These are phyloP conservation scores for Pulveroboletus ravenelii DNA, from an alignment of 768 basidiomycete genomes.

Conservation along the genomic window DNA sequence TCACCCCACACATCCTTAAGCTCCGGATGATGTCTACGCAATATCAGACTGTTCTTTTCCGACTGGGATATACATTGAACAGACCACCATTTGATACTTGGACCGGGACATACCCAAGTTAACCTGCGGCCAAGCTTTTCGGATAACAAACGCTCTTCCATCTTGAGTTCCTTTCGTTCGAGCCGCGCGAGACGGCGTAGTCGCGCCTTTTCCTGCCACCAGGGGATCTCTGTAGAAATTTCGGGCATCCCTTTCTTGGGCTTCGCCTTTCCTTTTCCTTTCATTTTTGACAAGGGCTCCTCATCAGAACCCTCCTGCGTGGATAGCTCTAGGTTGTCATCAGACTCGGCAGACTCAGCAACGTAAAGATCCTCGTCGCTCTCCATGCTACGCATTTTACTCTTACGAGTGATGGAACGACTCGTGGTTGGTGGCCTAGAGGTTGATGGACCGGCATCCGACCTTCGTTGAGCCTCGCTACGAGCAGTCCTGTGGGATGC, in stretches of 20 bases:
- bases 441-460: conserved; percentile 29
- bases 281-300: conserved; percentile 26
- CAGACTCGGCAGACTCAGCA: not conserved
- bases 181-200: conserved; percentile 15
- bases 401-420: conserved; percentile 38
- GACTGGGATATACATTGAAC: conserved; percentile 44
- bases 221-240: not conserved
- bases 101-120: conserved; percentile 50
- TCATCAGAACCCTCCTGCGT: conserved; percentile 11
- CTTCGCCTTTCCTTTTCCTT: conserved; percentile 27
- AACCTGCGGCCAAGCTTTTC: conserved; percentile 66
- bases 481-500: conserved; percentile 44
- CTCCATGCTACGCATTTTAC: not conserved
- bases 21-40: conserved; percentile 73
- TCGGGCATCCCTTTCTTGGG: conserved; percentile 12
- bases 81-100: conserved; percentile 3
- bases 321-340: conserved; percentile 10
- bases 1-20: conserved; percentile 86
- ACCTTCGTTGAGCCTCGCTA: conserved; percentile 25
- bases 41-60: conserved; percentile 60
- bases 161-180: conserved; percentile 31
- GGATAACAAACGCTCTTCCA: conserved; percentile 47
- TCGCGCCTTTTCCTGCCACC: conserved; percentile 8
- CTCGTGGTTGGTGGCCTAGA: conserved; percentile 38
- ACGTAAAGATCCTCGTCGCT: conserved; percentile 12